phyloP scores from a whole-genome alignment of 202 grass and related monocot species.

The Cymbopogon flexuosus region DNA sequence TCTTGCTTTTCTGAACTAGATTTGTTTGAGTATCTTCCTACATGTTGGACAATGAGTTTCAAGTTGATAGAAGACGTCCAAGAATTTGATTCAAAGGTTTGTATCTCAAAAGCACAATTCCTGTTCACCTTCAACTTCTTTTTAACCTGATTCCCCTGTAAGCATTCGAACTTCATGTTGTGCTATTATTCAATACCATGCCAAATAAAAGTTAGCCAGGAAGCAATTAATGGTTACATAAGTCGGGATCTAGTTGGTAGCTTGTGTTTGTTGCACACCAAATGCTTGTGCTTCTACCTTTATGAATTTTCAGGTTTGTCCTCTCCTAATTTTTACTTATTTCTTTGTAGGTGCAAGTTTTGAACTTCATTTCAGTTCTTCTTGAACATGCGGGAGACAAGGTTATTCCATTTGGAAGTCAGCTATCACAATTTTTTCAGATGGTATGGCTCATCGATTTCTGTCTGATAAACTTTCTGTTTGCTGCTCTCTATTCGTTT shows the following conservation, averaged over 20 bases:
- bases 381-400: slow-evolving; percentile 92
- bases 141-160: slow-evolving; percentile 12
- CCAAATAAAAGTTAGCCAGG: slow-evolving; percentile 1
- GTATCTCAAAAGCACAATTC: slow-evolving; percentile 11
- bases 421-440: slow-evolving; percentile 80
- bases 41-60: slow-evolving; percentile 96
- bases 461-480: neutral
- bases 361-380: slow-evolving; percentile 96
- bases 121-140: slow-evolving; percentile 22
- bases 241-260: neutral
- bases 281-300: neutral
- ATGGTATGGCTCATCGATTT: slow-evolving; percentile 48
- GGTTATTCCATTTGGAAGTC: slow-evolving; percentile 82
- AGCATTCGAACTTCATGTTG: slow-evolving; percentile 17
- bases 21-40: slow-evolving; percentile 83
- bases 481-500: slow-evolving; percentile 28
- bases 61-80: slow-evolving; percentile 88
- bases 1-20: slow-evolving; percentile 89
- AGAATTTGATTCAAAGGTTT: slow-evolving; percentile 99
- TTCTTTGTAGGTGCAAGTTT: slow-evolving; percentile 80
- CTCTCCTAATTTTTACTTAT: slow-evolving; percentile 6
- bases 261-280: neutral
- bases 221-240: neutral
- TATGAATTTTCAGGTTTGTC: neutral
- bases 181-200: slow-evolving; percentile 13